Conservation (phyloP, 164 flowering plant species). For the Vitis riparia region DNA sequence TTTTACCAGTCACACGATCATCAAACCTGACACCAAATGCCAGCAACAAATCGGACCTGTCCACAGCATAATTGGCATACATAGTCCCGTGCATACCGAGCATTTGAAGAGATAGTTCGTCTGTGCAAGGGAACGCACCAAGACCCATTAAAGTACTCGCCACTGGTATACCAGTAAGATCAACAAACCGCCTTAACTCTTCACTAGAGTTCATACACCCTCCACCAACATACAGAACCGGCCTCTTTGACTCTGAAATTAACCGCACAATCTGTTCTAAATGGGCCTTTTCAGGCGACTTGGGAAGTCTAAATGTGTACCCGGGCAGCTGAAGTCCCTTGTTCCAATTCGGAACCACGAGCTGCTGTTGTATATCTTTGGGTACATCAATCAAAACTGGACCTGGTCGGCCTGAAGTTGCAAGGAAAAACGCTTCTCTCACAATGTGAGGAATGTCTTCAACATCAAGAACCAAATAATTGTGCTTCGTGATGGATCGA, state of each 20-base stretch:
- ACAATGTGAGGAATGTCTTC: slow-evolving; percentile 65
- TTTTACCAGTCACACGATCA: slow-evolving; percentile 71
- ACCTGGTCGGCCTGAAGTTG: slow-evolving; percentile 60
- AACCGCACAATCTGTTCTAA: slow-evolving; percentile 61
- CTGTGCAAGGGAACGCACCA: slow-evolving; percentile 42
- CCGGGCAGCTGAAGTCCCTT: slow-evolving; percentile 43
- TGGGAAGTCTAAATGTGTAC: slow-evolving; percentile 51
- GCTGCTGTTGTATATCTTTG: slow-evolving; percentile 65
- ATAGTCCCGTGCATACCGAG: slow-evolving; percentile 84
- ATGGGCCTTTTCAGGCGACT: slow-evolving; percentile 24
- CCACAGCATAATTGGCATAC: slow-evolving; percentile 69
- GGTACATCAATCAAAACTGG: slow-evolving; percentile 73
- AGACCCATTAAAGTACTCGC: slow-evolving; percentile 78
- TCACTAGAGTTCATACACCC: slow-evolving; percentile 67
- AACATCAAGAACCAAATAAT: slow-evolving; percentile 61
- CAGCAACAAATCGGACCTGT: slow-evolving; percentile 55
- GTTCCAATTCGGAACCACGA: slow-evolving; percentile 57
- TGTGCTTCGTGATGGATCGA: slow-evolving; percentile 72
- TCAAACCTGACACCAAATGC: slow-evolving; percentile 78
- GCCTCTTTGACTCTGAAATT: slow-evolving; percentile 56
- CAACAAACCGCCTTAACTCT: slow-evolving; percentile 57
- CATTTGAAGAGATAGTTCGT: slow-evolving; percentile 56
- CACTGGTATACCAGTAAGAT: slow-evolving; percentile 66
- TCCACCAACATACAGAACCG: slow-evolving; percentile 68
- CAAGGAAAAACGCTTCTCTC: slow-evolving; percentile 55